phyloP scores from a whole-genome alignment of 176 grass and related monocot species.

The Zoysia japonica region DNA sequence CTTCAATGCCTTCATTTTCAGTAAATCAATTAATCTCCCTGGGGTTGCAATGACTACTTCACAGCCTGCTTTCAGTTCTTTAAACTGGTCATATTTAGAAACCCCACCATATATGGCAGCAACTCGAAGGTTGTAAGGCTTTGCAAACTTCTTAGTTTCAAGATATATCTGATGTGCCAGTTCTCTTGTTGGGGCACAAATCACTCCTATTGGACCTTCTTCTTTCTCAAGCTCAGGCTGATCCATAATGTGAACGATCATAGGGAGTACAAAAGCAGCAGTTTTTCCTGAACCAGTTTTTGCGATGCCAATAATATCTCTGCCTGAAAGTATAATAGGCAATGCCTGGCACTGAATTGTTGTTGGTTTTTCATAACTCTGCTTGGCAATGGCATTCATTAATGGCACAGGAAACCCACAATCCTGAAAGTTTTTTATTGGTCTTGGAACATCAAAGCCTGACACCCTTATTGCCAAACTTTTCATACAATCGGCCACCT shows the following conservation, averaged over 20 bases:
- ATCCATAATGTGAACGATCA: conserved; percentile 99
- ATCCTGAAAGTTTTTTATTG: conserved; percentile 83
- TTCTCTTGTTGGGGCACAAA: conserved; percentile 98
- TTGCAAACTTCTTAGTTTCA: conserved; percentile 98
- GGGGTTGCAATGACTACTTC: conserved; percentile 94
- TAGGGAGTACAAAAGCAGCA: conserved; percentile 95
- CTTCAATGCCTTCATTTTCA: conserved; percentile 93
- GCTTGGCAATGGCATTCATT: conserved; percentile 92
- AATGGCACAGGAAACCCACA: conserved; percentile 76
- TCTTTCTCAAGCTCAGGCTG: conserved; percentile 97
- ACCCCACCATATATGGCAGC: conserved; percentile 95
- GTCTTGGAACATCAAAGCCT: conserved; percentile 85
- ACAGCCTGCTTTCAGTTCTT: conserved; percentile 95
- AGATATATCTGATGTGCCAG: conserved; percentile 97
- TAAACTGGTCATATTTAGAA: conserved; percentile 94
- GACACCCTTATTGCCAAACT: conserved; percentile 84
- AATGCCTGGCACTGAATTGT: conserved; percentile 95
- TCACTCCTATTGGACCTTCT: conserved; percentile 92
- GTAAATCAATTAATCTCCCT: conserved; percentile 96
- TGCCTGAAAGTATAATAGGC: conserved; percentile 87
- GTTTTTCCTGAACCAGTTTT: conserved; percentile 99
- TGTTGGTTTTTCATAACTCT: conserved; percentile 94
- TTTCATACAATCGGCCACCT: conserved; percentile 85
- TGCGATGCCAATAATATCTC: conserved; percentile 97
- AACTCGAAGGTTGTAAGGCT: conserved; percentile 89